A percentile compares a stretch with the other conserved stretches of the same genome.
phyloP scores from a whole-genome alignment of 306 rosid genomes.

The Alnus rubra region DNA sequence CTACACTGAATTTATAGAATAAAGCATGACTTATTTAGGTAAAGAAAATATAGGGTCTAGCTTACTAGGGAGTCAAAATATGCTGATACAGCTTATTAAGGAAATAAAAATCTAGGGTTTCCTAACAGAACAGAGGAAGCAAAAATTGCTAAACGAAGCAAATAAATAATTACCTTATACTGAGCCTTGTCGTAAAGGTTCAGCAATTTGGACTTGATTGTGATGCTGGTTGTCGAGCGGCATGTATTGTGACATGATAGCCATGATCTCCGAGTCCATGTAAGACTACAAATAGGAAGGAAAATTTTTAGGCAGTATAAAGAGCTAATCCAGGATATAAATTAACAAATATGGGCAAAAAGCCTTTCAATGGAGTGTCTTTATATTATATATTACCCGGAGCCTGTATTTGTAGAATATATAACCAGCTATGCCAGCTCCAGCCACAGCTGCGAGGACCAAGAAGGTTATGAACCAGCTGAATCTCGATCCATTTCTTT shows the following conservation, averaged over 20 bases:
- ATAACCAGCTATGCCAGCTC: slow-evolving; percentile 66
- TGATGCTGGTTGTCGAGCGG: slow-evolving; percentile 71
- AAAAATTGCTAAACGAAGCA: not conserved
- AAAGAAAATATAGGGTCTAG: too few species aligned
- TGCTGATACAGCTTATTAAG: too few species aligned
- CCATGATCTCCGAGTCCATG: slow-evolving; percentile 97
- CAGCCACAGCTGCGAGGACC: slow-evolving; percentile 61
- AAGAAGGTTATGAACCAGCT: slow-evolving; percentile 52
- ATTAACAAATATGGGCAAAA: not conserved
- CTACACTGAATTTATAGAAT: too few species aligned
- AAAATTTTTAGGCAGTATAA: not conserved
- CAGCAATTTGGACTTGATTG: slow-evolving; percentile 50
- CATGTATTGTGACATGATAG: slow-evolving; percentile 98
- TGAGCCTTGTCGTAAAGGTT: slow-evolving; percentile 58
- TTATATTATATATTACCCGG: slow-evolving; percentile 54
- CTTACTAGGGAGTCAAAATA: too few species aligned
- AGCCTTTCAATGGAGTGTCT: slow-evolving; percentile 4
- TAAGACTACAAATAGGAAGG: slow-evolving; percentile 52
- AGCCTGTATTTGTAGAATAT: slow-evolving; percentile 93
- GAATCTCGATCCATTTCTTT: slow-evolving; percentile 63
- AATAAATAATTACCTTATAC: slow-evolving; percentile 51
- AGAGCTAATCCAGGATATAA: slow-evolving; percentile 5
- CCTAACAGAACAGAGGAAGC: not conserved
- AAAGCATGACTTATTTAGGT: too few species aligned
- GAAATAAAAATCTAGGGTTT: too few species aligned